Base-by-base conservation (phyloP, 257 asterid species). In the Salvia splendens region DNA sequence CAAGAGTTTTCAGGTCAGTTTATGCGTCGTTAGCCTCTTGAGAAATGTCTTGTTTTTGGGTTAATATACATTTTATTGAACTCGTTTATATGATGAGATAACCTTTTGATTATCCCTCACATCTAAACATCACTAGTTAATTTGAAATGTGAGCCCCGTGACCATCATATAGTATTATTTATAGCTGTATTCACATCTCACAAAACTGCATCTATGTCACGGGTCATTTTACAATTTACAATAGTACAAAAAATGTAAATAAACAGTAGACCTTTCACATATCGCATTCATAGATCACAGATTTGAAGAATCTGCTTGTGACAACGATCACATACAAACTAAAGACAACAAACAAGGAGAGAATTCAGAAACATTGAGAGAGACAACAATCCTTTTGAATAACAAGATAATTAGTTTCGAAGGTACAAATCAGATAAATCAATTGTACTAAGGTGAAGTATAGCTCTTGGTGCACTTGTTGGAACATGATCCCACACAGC, bases 401-500 rank as follows among this genome's bases (percentile, higher is more conserved):
- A 47, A 12, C n/a, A 8, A n/a, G 17, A 47, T 48, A 8, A 48
- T 6, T 51, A 11, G 42, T 14, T 40, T 15, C 14, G 15, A 35
- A 61, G 14, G 28, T 1, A 45, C 4, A 9, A 30, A 50, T 20
- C 47, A 10, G 8, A 52, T 24, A 24, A 24, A 24, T 24, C 30
- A 49, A 41, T 9, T 58, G 10, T 15, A 58, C 75, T 73, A 79
- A 60, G 84, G 84, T 9, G 79, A 83, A 16, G 79, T 50, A 81
- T 79, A 89, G 82, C 73, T 82, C 73, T 69, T 86, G 79, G 41
- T 76, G 86, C 98, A 92, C 77, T 54, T 82, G 65, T 74, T 80
- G 24, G 94, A 83, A 84, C 98, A 92, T 5, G 96, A 87, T 64
- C 95, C 98, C 78, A 92, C 97, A 20, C 98, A 92, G 47, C 67